Evolutionary conservation across 306 rosid species (phyloP), one percentile per base, ranked within the genome.

Genomic region (Clitoria ternatea): DNA sequence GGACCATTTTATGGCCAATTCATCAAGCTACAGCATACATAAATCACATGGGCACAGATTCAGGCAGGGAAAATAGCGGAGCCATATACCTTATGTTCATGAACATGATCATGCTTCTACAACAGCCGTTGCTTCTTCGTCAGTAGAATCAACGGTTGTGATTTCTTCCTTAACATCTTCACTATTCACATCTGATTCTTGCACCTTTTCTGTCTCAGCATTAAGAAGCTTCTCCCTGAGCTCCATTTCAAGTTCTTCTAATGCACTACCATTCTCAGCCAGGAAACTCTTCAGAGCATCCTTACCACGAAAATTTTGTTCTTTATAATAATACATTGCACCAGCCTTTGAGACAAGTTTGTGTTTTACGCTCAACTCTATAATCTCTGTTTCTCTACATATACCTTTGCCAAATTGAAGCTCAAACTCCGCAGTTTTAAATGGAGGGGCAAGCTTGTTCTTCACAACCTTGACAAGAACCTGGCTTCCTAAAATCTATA

Each of bases 371-470:
- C 90, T 88, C 42, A 94, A 80, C 1, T 87, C 90, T 32, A 94
- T 78, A 42, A 88, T 64, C 76, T 94, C 96, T 0, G 88, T 66
- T 77, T 65, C 87, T 40, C 72, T 86, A 61, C 85, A 70, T 76
- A 94, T 87, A 30, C 98, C 97, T 84, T 87, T 90, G 22, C 98
- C 98, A 83, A 88, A 90, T 88, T 88, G 88, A 8, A 94, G 94
- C 84, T 94, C 98, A 40, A 94, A 82, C 66, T 82, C 87, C 1
- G 87, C 97, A 10, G 83, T 84, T 80, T 70, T 89, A 76, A 87
- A 90, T 10, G 98, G 98, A 71, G 98, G 96, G 65, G 95, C 98
- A 15, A 85, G 97, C 84, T 94, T 94, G 85, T 94, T 94, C 82
- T 94, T 94, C 76, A 94, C 97, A 48, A 94, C 83, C 87, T 94